Evolutionary conservation across 2,329 filamentous ascomycete genomes (phyloP), one percentile per base, ranked within the genome.

Genomic region (Gnomoniopsis sp.): DNA sequence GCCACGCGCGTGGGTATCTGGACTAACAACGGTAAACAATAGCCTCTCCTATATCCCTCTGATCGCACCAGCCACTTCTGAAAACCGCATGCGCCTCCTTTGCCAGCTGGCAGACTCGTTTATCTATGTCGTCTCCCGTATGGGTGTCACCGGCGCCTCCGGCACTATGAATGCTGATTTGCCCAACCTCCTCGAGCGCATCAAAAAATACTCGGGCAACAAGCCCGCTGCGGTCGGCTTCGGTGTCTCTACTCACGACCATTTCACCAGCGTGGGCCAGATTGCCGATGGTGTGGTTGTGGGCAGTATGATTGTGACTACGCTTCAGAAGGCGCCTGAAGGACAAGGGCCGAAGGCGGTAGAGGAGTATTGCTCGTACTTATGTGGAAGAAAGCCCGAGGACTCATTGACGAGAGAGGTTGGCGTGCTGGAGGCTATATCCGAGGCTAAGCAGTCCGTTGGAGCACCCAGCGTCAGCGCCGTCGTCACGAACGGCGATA

Each of bases 31-130:
- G 26, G n/a, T n/a, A n/a, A 46, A 36, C 15, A 11, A 23, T 65
- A 89, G 88, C 26, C 85, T 99, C 36, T 97, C 93, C 6, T 99
- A 98, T 72, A 90, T 99, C 15, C 95, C 95, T n/a, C 81, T 99
- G 55, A 97, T 99, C 67, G 93, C 95, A 0, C 95, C 95, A 7
- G 87, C 93, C 12, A 98, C 95, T 1, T 96, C 92, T 7, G 92
- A 97, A 67, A 82, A 86, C 64, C 90, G 95, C 69, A 96, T 99
- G 93, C 93, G 90, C 77, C 83, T 97, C 44, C 88, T 99, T 14
- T 99, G 95, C 84, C 87, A 91, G 73, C 93, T 99, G 63, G 95
- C 95, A 70, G 93, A 98, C 76, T 97, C 93, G 3, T 99, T 98
- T 79, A 96, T 99, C 76, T 99, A 99, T 73, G 93, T 99, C 62